These are phyloP conservation scores for Vinca major DNA, from an alignment of 305 asterid genomes.

Conservation along the genomic window DNA sequence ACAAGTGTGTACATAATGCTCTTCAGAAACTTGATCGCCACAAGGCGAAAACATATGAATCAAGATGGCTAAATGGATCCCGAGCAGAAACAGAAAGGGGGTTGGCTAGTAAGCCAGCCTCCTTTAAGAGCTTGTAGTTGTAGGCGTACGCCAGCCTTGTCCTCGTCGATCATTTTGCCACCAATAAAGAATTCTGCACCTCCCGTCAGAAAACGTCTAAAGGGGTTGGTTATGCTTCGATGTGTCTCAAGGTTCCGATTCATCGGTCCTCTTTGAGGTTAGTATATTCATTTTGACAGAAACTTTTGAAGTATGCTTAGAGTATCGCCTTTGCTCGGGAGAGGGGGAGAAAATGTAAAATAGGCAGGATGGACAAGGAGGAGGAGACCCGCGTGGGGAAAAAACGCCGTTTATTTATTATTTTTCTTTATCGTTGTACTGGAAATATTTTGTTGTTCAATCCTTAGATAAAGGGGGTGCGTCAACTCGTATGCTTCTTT, in stretches of 20 bases:
- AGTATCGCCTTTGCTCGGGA: neutral
- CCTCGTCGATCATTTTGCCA: neutral
- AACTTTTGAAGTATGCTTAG: neutral
- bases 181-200: neutral
- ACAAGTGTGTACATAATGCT: constrained; percentile 59
- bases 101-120: constrained; percentile 10
- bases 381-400: neutral
- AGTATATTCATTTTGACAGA: neutral
- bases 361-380: neutral
- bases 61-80: constrained; percentile 26
- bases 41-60: constrained; percentile 28
- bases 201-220: neutral
- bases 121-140: constrained; percentile 2
- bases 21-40: constrained; percentile 38
- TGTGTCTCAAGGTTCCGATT: no score
- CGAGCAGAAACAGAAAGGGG: neutral
- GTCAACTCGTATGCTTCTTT: constrained; percentile 70
- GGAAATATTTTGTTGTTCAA: neutral
- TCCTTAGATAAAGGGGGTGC: constrained; percentile 27
- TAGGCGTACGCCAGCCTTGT: neutral
- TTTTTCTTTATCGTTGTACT: neutral
- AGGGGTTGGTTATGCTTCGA: neutral
- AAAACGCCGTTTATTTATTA: neutral
- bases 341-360: neutral
- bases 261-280: neutral